Evolutionary conservation across 2,329 filamentous ascomycete genomes (phyloP).

Genomic region (Celoporthe dispersa): DNA sequence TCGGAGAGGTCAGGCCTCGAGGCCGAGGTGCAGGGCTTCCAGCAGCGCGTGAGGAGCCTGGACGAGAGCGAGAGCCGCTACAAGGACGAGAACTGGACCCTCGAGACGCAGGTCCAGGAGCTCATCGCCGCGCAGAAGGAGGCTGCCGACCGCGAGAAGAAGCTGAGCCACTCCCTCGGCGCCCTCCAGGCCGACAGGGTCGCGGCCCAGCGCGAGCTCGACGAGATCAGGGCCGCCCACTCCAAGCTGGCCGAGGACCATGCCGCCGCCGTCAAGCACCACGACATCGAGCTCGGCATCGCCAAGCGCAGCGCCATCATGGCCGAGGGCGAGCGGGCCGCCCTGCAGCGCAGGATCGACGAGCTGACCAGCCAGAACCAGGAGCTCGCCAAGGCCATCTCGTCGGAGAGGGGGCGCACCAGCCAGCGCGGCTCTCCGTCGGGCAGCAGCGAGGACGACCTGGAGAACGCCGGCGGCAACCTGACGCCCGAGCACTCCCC

Average conservation of each 20-base stretch:
- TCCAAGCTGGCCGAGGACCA: constrained; percentile 83
- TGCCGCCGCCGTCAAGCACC: constrained; percentile 74
- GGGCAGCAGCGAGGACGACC: constrained; percentile 64
- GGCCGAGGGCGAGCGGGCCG: constrained; percentile 77
- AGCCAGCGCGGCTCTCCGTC: constrained; percentile 67
- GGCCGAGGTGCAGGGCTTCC: constrained; percentile 77
- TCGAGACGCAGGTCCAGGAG: constrained; percentile 92
- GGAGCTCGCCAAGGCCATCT: constrained; percentile 84
- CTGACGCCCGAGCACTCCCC: constrained; percentile 88
- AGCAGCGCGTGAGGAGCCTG: constrained; percentile 78
- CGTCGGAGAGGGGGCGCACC: constrained; percentile 70
- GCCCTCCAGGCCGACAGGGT: constrained; percentile 75
- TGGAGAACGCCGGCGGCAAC: constrained; percentile 68
- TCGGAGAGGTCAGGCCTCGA: constrained; percentile 80
- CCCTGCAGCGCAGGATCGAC: constrained; percentile 82
- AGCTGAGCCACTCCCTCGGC: constrained; percentile 74
- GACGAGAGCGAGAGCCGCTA: constrained; percentile 95
- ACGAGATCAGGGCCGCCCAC: constrained; percentile 83
- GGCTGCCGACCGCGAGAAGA: constrained; percentile 79
- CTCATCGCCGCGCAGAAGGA: constrained; percentile 75
- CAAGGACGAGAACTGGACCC: constrained; percentile 98
- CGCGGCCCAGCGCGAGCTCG: constrained; percentile 79
- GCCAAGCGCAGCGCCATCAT: constrained; percentile 79
- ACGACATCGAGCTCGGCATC: constrained; percentile 85
- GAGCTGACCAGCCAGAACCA: constrained; percentile 88